Conservation (phyloP, 805 yeast genomes). For the Monosporozyma siamensis region DNA sequence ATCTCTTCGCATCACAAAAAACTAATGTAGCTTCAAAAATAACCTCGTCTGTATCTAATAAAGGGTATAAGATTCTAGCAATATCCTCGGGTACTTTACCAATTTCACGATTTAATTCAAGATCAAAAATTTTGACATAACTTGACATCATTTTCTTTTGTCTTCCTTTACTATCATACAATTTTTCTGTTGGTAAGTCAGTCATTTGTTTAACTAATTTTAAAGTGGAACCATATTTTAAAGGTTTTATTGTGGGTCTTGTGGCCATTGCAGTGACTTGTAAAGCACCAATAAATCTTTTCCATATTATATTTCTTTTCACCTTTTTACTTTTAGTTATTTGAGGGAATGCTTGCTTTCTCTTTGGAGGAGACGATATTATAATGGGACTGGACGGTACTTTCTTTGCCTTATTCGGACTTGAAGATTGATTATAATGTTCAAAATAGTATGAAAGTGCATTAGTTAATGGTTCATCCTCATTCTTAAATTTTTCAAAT, state of each 20-base stretch:
- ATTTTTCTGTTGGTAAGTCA: conserved; percentile 10
- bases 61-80: conserved; percentile 55
- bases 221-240: conserved; percentile 36
- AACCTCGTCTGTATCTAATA: conserved; percentile 40
- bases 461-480: conserved; percentile 25
- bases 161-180: conserved; percentile 18
- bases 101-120: conserved; percentile 41
- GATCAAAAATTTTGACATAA: conserved; percentile 28
- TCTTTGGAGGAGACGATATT: not conserved
- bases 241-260: conserved; percentile 44
- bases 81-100: conserved; percentile 69
- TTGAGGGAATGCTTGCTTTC: conserved; percentile 1
- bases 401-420: not conserved
- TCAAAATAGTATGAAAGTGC: conserved; percentile 38
- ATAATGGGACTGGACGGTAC: not conserved
- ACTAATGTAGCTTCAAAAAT: conserved; percentile 48
- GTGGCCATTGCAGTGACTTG: conserved; percentile 65
- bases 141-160: conserved; percentile 24
- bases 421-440: not conserved
- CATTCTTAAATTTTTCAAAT: conserved; percentile 21
- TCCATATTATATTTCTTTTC: conserved; percentile 21
- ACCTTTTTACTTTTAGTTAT: too few species aligned
- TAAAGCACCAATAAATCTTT: conserved; percentile 49
- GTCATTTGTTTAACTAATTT: conserved; percentile 30
- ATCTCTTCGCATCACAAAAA: conserved; percentile 41